A percentile compares a stretch with the other conserved stretches of the same genome.
Evolutionary conservation across 805 yeast species (phyloP).

Genomic region (Wickerhamomyces canadensis): DNA sequence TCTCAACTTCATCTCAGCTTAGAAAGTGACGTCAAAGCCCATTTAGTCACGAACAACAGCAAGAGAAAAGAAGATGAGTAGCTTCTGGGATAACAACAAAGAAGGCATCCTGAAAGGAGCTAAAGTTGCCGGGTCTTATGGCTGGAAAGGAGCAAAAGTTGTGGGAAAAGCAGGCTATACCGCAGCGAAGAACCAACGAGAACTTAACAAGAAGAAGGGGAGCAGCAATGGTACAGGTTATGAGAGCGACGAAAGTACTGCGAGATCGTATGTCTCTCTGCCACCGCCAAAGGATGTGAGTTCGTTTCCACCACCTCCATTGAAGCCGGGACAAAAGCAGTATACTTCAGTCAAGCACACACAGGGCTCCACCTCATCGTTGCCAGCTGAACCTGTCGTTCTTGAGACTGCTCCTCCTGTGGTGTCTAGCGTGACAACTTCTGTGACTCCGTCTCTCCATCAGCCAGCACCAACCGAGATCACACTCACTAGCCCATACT

Average conservation of each 20-base stretch:
- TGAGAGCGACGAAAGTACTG: too few relatives aligned
- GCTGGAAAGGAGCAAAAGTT: constrained; percentile 33
- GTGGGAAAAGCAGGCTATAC: constrained; percentile 36
- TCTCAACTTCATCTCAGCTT: too few relatives aligned
- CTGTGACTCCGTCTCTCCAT: too few relatives aligned
- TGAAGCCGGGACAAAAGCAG: constrained; percentile 32
- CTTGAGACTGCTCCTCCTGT: too few relatives aligned
- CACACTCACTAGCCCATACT: too few relatives aligned
- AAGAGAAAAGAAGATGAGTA: constrained; percentile 6
- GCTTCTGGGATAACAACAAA: constrained; percentile 39
- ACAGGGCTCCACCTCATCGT: too few relatives aligned
- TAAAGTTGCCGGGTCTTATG: constrained; percentile 30
- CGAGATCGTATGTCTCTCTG: too few relatives aligned
- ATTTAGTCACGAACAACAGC: background rate
- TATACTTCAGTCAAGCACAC: constrained; percentile 20
- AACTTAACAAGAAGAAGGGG: background rate
- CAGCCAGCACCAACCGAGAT: too few relatives aligned
- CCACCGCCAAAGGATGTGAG: constrained; percentile 12
- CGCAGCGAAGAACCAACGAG: constrained; percentile 31
- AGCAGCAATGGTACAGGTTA: background rate
- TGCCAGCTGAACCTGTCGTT: too few relatives aligned
- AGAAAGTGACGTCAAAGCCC: too few relatives aligned
- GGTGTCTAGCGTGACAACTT: too few relatives aligned
- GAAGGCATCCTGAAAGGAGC: constrained; percentile 32
- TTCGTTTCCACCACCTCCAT: constrained; percentile 34